Base-by-base conservation (phyloP, 83 land plant species). In the Picea mariana region DNA sequence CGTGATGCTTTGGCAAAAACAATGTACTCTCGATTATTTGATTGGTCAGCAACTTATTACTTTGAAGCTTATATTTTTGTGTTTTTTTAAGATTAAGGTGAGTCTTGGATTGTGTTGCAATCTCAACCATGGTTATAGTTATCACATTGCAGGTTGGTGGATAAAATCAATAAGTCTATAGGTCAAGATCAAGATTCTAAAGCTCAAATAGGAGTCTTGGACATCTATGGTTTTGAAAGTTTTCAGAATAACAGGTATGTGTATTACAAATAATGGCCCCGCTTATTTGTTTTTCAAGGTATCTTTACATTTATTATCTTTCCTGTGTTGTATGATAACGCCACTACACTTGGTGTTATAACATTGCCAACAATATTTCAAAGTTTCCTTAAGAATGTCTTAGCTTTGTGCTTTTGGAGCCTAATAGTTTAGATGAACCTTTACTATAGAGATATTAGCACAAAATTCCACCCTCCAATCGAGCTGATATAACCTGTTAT, bases 1-100 rank as follows among this genome's bases (percentile, higher is more conserved):
- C 95, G 99, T n/a, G 99, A 97, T 90, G 87, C 99, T 55, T 81
- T 97, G 68, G 97, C 99, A 65, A 97, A 97, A 84, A 97, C 97
- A 52, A 67, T 97, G 66, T 97, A 97, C 86, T 86, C 99, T 72
- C 91, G 91, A 34, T 79, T 95, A 77, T 97, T 97, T 91, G 99
- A 97, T 77, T 97, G 98, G 99, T 95, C 85, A 67, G 87, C 34
- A 9, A 4, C 21, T 75, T 31, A 81, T 47, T n/a, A 16, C 55
- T 73, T n/a, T 21, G 5, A 26, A 71, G 17, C 42, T 34, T 75
- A 75, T 38, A 3, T 68, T 31, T 21, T n/a, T 34, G 9, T 34
- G 11, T 27, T 38, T 49, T 42, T 20, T 23, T n/a, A 52, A 73
- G 49, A 62, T 79, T 31, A 65, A 66, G 17, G 16, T 13, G 16